Percentiles rank a stretch among this genome's conserved stretches.
phyloP scores from a whole-genome alignment of 441 rosid genomes.

The Adansonia rubrostipa region DNA sequence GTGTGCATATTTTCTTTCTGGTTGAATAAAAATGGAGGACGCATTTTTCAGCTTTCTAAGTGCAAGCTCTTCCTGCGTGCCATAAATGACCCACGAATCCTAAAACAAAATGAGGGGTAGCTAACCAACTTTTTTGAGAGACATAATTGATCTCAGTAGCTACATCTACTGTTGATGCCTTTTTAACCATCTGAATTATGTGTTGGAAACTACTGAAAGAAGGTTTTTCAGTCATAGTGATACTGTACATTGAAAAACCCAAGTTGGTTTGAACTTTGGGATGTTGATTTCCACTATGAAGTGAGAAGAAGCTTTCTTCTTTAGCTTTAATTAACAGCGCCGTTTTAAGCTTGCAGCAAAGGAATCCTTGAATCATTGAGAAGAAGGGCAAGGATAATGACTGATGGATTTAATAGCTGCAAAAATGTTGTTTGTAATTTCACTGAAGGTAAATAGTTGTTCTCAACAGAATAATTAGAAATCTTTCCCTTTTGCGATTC shows the following conservation, averaged over 20 bases:
- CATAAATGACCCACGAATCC: too few relatives aligned
- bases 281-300: slow-evolving; percentile 15
- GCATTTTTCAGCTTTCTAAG: too few relatives aligned
- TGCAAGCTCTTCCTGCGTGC: too few relatives aligned
- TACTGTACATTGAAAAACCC: neutral
- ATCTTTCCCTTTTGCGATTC: neutral
- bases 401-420: slow-evolving; percentile 99
- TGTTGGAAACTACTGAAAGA: neutral
- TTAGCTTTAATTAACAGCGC: slow-evolving; percentile 24
- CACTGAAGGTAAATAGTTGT: slow-evolving; percentile 71
- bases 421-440: slow-evolving; percentile 92
- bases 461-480: neutral
- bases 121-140: neutral
- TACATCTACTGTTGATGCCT: too few relatives aligned
- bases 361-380: slow-evolving; percentile 90
- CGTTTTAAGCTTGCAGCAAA: slow-evolving; percentile 53
- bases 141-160: too few relatives aligned
- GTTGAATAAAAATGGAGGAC: too few relatives aligned
- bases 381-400: slow-evolving; percentile 91
- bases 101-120: too few relatives aligned
- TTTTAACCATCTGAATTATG: neutral
- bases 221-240: neutral
- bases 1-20: slow-evolving; percentile 35
- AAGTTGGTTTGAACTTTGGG: neutral
- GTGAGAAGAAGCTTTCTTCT: neutral